Conservation (phyloP, 768 basidiomycete genomes). For the Leccinum olivaceopallidum region DNA sequence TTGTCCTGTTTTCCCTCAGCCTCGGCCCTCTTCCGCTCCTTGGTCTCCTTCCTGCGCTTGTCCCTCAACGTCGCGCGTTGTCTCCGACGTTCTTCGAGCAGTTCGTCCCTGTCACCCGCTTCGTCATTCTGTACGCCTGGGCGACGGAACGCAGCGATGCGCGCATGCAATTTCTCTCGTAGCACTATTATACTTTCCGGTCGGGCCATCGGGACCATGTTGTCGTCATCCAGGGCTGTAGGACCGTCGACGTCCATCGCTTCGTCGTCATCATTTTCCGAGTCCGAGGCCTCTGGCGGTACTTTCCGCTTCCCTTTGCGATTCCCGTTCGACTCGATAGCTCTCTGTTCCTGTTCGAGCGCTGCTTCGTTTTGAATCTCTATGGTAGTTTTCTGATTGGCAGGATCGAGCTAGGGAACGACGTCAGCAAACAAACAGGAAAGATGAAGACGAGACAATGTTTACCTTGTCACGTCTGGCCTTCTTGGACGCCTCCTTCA, state of each 20-base stretch:
- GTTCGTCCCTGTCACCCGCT: constrained; percentile 71
- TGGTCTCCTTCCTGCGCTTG: constrained; percentile 74
- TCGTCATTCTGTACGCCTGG: constrained; percentile 39
- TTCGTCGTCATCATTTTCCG: constrained; percentile 24
- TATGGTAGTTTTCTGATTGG: constrained; percentile 75
- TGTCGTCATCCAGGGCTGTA: constrained; percentile 26
- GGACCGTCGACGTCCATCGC: constrained; percentile 33
- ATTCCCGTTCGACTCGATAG: constrained; percentile 12
- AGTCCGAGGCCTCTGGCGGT: constrained; percentile 7
- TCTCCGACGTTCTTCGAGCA: constrained; percentile 74
- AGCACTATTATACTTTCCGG: constrained; percentile 62
- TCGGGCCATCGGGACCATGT: constrained; percentile 62
- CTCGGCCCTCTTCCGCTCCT: constrained; percentile 70
- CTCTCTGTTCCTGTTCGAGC: constrained; percentile 18
- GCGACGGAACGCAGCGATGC: constrained; percentile 64
- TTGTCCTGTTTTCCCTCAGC: constrained; percentile 44
- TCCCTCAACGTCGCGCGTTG: constrained; percentile 87
- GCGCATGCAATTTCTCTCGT: constrained; percentile 72
- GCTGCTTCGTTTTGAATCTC: constrained; percentile 64
- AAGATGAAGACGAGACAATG: no score
- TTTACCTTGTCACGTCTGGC: constrained; percentile 83
- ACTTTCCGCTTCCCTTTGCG: constrained; percentile 54
- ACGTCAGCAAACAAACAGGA: no score
- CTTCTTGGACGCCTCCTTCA: constrained; percentile 88
- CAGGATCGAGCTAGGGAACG: constrained; percentile 72